phyloP scores from a whole-genome alignment of 2,329 filamentous ascomycete species.

The Aspergillus hortae region DNA sequence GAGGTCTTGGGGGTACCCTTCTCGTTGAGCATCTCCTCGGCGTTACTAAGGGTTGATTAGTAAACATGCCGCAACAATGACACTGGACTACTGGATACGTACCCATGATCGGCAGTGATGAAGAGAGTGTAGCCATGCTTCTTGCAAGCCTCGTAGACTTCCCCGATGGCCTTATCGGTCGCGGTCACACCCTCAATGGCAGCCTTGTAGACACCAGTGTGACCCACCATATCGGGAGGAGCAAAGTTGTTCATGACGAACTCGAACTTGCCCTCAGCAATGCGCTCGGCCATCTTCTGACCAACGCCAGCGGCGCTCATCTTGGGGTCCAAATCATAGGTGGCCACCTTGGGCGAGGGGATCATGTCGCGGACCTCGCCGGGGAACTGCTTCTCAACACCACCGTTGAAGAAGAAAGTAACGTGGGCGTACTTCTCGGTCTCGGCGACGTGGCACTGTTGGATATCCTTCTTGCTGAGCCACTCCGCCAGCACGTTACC shows the following conservation, averaged over 20 bases:
- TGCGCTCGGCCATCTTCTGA: slow-evolving; percentile 82
- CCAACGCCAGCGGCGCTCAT: slow-evolving; percentile 94
- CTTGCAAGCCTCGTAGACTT: slow-evolving; percentile 91
- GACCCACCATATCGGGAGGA: slow-evolving; percentile 97
- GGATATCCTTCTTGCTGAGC: slow-evolving; percentile 80
- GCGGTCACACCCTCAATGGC: slow-evolving; percentile 79
- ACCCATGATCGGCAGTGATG: slow-evolving; percentile 92
- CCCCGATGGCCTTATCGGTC: slow-evolving; percentile 90
- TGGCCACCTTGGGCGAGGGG: slow-evolving; percentile 88
- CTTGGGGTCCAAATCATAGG: slow-evolving; percentile 90
- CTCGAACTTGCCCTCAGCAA: slow-evolving; percentile 80
- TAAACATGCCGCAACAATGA: neutral
- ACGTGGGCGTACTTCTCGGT: slow-evolving; percentile 99
- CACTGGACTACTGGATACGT: slow-evolving; percentile 26
- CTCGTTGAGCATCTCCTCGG: slow-evolving; percentile 97
- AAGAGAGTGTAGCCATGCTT: slow-evolving; percentile 90
- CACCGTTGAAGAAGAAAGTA: slow-evolving; percentile 99
- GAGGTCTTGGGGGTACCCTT: slow-evolving; percentile 97
- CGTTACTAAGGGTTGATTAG: slow-evolving; percentile 58
- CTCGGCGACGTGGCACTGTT: slow-evolving; percentile 96
- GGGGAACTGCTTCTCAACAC: slow-evolving; percentile 92
- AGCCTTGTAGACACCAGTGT: slow-evolving; percentile 95
- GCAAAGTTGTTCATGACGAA: slow-evolving; percentile 99
- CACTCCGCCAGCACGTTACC: slow-evolving; percentile 97
- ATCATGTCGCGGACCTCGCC: slow-evolving; percentile 92